Base-by-base conservation (phyloP, 2,329 filamentous ascomycete genomes). In the Aspergillus pseudonomiae region DNA sequence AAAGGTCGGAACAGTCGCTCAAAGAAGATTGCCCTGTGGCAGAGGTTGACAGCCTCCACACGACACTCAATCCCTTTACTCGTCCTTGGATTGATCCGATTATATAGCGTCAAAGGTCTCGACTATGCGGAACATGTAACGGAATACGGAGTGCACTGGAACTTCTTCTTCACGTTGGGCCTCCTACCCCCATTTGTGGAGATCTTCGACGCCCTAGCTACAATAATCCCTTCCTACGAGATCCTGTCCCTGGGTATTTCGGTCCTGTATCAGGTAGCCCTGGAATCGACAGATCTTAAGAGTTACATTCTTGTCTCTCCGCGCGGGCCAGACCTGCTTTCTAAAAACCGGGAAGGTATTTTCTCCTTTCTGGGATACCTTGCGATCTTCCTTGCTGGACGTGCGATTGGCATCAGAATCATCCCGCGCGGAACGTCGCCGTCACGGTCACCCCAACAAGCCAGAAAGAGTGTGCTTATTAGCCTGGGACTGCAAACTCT, bases 71-170 rank as follows among this genome's bases (percentile, higher is more conserved):
- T 96, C 30, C 94, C 95, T 1, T 84, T 99, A 6, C 80, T 97
- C 24, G 82, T 90, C 1, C 84, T 99, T 5, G 95, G 95, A 16
- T 75, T 95, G 28, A 83, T 96, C 61, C 88, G 95, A 28, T 84
- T 98, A 28, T 88, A 93, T 68, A 96, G 89, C 70, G 94, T 98
- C 74, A 99, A 99, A 80, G 92, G 92, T 7, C 82, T 97, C 34
- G 93, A 98, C 75, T 99, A 99, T 75, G 94, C 94, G 3, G 95
- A 99, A 77, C 95, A 99, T 81, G 93, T 97, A 63, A 93, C 92
- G 16, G 95, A 99, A 76, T 99, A 99, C 74, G 95, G 95, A 50
- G 92, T 99, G 11, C 95, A 99, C 78, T 99, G 95, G 95, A 99
- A 99, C 78, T 99, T 99, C 79, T 99, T 99, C 84, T 98, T 98